Evolutionary conservation across 106 monocot genomes (phyloP).

Genomic region (Dendrobium officinale): DNA sequence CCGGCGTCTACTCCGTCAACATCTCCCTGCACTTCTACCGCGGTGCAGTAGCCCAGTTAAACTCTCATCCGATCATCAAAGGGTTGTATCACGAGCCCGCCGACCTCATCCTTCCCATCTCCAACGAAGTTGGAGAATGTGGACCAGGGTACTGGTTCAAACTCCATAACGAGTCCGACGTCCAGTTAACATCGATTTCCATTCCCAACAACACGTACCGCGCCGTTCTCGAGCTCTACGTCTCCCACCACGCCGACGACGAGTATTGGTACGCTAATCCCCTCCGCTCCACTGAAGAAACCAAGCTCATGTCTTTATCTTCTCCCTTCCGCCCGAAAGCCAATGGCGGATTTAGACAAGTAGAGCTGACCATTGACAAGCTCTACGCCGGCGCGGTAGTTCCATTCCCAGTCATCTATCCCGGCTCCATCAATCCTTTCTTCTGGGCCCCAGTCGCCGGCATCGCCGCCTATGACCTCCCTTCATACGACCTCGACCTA

Average conservation of each 20-base stretch:
- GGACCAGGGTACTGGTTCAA: slow-evolving; percentile 44
- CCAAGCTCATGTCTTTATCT: neutral
- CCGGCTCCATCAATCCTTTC: slow-evolving; percentile 11
- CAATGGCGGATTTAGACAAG: slow-evolving; percentile 46
- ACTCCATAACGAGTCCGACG: slow-evolving; percentile 15
- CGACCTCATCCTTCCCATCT: slow-evolving; percentile 38
- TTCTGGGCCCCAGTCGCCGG: slow-evolving; percentile 33
- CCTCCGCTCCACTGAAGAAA: slow-evolving; percentile 1
- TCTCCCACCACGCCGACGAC: slow-evolving; percentile 17
- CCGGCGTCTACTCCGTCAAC: slow-evolving; percentile 54
- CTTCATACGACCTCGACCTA: too few relatives aligned
- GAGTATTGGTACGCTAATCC: slow-evolving; percentile 19
- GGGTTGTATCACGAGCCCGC: slow-evolving; percentile 22
- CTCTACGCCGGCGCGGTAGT: slow-evolving; percentile 26
- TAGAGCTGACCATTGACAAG: slow-evolving; percentile 30
- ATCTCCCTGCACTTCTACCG: slow-evolving; percentile 50
- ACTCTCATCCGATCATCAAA: slow-evolving; percentile 8
- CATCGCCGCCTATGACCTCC: neutral
- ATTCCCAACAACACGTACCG: slow-evolving; percentile 24
- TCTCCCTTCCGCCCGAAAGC: neutral
- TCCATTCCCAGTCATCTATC: slow-evolving; percentile 30
- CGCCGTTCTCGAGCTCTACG: slow-evolving; percentile 29
- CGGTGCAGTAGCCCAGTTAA: neutral
- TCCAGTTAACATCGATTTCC: slow-evolving; percentile 7
- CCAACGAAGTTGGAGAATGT: slow-evolving; percentile 4